Percentiles rank a stretch among this genome's conserved stretches.
phyloP scores from a whole-genome alignment of 768 basidiomycete genomes.

The Russula foetens region DNA sequence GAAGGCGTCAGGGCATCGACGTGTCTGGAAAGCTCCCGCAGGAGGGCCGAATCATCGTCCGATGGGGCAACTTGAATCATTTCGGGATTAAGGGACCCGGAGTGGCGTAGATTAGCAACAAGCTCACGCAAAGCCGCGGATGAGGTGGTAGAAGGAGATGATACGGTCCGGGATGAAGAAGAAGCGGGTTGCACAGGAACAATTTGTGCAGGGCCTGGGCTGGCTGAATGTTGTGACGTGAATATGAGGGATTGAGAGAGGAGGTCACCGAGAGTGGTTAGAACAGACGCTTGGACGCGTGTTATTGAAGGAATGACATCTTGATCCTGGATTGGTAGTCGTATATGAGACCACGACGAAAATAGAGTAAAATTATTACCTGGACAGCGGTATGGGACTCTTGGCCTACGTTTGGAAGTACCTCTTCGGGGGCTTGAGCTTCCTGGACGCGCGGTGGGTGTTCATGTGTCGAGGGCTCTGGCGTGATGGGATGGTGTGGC shows the following conservation, averaged over 20 bases:
- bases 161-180: conserved; percentile 24
- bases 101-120: conserved; percentile 51
- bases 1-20: conserved; percentile 41
- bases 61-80: conserved; percentile 41
- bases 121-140: conserved; percentile 51
- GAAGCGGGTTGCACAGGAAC: conserved; percentile 34
- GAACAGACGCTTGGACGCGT: conserved; percentile 63
- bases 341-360: background rate
- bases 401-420: background rate
- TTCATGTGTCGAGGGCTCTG: background rate
- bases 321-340: conserved; percentile 30
- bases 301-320: conserved; percentile 67
- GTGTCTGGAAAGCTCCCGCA: conserved; percentile 51
- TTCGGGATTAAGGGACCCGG: conserved; percentile 30
- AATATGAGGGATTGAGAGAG: conserved; percentile 38
- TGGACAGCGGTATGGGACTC: background rate
- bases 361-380: background rate
- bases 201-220: conserved; percentile 54
- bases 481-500: background rate
- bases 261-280: conserved; percentile 65
- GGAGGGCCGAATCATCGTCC: conserved; percentile 41
- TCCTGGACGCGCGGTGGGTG: background rate
- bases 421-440: background rate
- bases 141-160: conserved; percentile 25
- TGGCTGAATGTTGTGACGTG: conserved; percentile 39